A percentile compares a stretch with the other conserved stretches of the same genome.
Evolutionary conservation across 1,139 yeast species (phyloP).

Genomic region (Blastobotrys arbuscula): DNA sequence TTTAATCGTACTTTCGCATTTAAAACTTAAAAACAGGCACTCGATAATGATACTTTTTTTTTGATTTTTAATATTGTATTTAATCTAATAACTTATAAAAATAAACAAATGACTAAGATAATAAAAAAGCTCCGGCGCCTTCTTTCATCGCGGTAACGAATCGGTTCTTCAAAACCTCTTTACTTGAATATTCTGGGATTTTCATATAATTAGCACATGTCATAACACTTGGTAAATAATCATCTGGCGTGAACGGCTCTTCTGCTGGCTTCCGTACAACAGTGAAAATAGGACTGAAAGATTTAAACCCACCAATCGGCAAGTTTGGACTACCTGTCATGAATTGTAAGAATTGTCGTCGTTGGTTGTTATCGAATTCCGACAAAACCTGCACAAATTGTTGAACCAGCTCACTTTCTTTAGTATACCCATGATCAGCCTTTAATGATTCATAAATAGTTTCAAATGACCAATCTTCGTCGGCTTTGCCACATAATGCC

Average conservation of each 20-base stretch:
- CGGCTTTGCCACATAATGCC: constrained; percentile 63
- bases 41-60: too few species aligned
- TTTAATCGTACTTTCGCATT: too few species aligned
- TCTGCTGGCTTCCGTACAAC: constrained; percentile 71
- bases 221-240: constrained; percentile 93
- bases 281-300: constrained; percentile 75
- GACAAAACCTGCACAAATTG: constrained; percentile 57
- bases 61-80: too few species aligned
- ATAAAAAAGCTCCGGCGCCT: constrained; percentile 83
- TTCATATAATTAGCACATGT: constrained; percentile 95
- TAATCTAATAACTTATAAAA: too few species aligned
- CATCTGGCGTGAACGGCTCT: constrained; percentile 51
- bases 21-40: too few species aligned
- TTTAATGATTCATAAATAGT: constrained; percentile 55
- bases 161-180: constrained; percentile 52
- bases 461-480: constrained; percentile 78
- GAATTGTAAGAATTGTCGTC: constrained; percentile 75
- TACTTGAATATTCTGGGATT: constrained; percentile 71
- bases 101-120: constrained; percentile 41
- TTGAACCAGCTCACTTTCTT: constrained; percentile 61
- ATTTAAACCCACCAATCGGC: constrained; percentile 91
- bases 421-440: constrained; percentile 88
- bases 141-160: constrained; percentile 70
- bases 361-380: constrained; percentile 47
- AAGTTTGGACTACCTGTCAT: constrained; percentile 90